Evolutionary conservation across 768 basidiomycete species (phyloP), one percentile per base, ranked within the genome.

Genomic region (Mycena amicta): DNA sequence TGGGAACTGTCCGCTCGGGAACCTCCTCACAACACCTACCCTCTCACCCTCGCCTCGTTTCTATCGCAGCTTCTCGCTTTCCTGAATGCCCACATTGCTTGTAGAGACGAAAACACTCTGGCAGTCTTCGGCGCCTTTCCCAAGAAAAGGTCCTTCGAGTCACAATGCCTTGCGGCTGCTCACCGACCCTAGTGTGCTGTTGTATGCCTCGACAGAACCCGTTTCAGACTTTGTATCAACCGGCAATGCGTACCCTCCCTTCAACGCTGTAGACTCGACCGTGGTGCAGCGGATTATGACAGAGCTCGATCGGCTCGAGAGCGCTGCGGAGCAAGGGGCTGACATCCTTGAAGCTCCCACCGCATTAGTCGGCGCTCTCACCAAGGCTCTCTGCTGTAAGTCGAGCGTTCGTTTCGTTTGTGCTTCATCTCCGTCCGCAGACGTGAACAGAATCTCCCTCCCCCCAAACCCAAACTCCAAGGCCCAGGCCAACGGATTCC

Each of bases 41-140:
- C 86, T 0, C 74, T 98, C 13, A 70, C 87, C 2, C 81, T 98
- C 43, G 74, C 82, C 20, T 65, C 81, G 1, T 97, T 98, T 70
- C 79, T 98, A 46, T 85, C 92, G 2, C 91, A 94, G 66, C 77
- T 97, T 26, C 83, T 98, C 56, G 88, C 91, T 28, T 96, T 98
- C 68, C 78, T 96, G 67, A 98, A 99, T 68, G 85, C 94, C 3
- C 95, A 98, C 74, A 83, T 98, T 59, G 95, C 95, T 1, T 83
- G 86, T 61, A 86, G 89, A 63, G 89, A 95, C 75, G 95, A 96
- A 71, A 99, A 99, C 70, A 84, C 90, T 3, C 80, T 99, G 37
- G 92, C 94, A 5, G 90, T 98, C 55, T 96, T 93, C 70, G 96
- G 86, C 6, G 96, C 95, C 4, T 79, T 94, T 47, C 91, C 92